Conservation (phyloP, 2,329 filamentous ascomycete genomes). For the Botrytis sinoallii region DNA sequence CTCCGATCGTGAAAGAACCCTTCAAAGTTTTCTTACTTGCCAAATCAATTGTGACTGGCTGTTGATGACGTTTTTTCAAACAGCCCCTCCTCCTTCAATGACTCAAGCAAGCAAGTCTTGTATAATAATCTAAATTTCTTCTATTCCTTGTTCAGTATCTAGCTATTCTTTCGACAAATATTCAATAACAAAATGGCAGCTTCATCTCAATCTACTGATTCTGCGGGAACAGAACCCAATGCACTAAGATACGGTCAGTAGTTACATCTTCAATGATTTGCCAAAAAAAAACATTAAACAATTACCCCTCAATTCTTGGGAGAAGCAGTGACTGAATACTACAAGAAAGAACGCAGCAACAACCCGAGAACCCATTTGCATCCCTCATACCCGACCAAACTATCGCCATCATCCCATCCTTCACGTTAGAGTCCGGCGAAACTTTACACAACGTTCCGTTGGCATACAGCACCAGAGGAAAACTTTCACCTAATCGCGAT, state of each 20-base stretch:
- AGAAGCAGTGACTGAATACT: conserved; percentile 55
- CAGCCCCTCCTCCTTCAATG: neutral
- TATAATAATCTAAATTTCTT: neutral
- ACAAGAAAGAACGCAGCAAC: conserved; percentile 45
- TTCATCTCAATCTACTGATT: neutral
- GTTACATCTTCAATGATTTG: conserved; percentile 8
- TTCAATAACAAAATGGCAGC: conserved; percentile 5
- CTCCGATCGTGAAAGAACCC: neutral
- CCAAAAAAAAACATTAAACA: neutral
- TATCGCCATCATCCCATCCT: conserved; percentile 81
- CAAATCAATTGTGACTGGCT: conserved; percentile 2
- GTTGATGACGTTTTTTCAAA: conserved; percentile 9
- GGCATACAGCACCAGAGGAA: conserved; percentile 64
- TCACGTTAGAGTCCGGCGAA: conserved; percentile 89
- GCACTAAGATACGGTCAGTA: conserved; percentile 33
- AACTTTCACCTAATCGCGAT: conserved; percentile 55
- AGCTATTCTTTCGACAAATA: neutral
- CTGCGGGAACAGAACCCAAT: neutral
- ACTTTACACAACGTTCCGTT: conserved; percentile 73
- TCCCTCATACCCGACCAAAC: conserved; percentile 83
- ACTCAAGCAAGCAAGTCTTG: neutral
- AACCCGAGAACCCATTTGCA: conserved; percentile 90
- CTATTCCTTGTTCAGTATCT: neutral
- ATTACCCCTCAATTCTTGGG: conserved; percentile 19
- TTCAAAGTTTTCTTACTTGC: neutral